Conservation (phyloP, 1,284 basidiomycete genomes). For the Sparassis latifolia region DNA sequence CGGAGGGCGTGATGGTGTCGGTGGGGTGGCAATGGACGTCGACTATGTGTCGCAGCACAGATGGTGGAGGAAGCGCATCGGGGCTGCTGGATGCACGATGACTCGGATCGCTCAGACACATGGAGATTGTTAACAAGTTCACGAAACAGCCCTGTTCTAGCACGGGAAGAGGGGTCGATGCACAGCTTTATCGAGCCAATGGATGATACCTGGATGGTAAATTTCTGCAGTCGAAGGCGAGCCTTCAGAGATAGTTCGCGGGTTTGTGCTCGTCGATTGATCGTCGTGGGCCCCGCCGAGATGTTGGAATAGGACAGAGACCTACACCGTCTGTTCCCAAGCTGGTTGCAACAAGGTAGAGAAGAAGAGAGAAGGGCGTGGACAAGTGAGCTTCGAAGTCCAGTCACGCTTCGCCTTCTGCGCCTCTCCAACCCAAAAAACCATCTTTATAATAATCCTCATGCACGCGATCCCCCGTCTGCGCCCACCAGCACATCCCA, state of each 20-base stretch:
- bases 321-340: too few species aligned
- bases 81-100: background rate
- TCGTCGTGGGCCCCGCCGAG: too few species aligned
- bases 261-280: too few species aligned
- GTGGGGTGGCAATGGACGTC: constrained; percentile 83
- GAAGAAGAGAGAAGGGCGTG: background rate
- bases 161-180: background rate
- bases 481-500: constrained; percentile 5
- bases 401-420: background rate
- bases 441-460: constrained; percentile 9
- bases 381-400: background rate
- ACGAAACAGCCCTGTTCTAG: too few species aligned
- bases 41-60: constrained; percentile 56
- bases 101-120: too few species aligned
- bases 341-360: background rate
- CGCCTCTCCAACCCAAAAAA: background rate
- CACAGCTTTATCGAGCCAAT: background rate
- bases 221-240: too few species aligned
- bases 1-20: constrained; percentile 44
- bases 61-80: constrained; percentile 1
- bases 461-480: constrained; percentile 3
- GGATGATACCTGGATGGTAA: too few species aligned
- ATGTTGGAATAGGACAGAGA: too few species aligned
- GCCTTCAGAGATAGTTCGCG: too few species aligned
- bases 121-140: too few species aligned